phyloP scores from a whole-genome alignment of 345 rosid genomes.

The Ceriops zippeliana region DNA sequence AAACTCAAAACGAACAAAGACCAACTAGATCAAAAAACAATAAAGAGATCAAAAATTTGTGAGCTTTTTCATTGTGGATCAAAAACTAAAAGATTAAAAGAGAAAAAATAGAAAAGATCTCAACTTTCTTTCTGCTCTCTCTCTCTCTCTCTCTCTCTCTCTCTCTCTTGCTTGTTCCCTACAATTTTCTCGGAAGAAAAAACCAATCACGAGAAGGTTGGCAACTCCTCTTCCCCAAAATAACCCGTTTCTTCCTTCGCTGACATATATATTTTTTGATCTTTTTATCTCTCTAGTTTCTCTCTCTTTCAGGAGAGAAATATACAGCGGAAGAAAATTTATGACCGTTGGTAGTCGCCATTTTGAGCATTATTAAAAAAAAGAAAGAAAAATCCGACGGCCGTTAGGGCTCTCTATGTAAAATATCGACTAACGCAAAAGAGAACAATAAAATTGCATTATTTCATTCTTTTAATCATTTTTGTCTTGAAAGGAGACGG shows the following conservation, averaged over 20 bases:
- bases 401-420: background rate
- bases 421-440: too few species aligned
- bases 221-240: background rate
- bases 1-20: background rate
- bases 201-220: too few species aligned
- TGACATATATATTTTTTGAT: background rate
- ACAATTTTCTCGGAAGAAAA: background rate
- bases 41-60: too few species aligned
- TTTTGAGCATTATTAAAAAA: background rate
- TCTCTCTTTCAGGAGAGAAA: background rate
- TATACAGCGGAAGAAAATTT: background rate
- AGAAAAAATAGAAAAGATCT: too few species aligned
- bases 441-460: too few species aligned
- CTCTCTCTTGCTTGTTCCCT: background rate
- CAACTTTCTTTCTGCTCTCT: too few species aligned
- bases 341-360: background rate
- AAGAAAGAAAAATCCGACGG: background rate
- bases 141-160: too few species aligned
- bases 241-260: slow-evolving; percentile 1
- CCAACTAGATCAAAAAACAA: too few species aligned
- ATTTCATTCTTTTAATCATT: too few species aligned
- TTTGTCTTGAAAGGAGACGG: too few species aligned
- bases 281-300: background rate
- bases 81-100: too few species aligned
- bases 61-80: too few species aligned